These are phyloP conservation scores for Dinochytrium kinnereticum DNA, from an alignment of 371 early-diverging fungal species.

Conservation along the genomic window DNA sequence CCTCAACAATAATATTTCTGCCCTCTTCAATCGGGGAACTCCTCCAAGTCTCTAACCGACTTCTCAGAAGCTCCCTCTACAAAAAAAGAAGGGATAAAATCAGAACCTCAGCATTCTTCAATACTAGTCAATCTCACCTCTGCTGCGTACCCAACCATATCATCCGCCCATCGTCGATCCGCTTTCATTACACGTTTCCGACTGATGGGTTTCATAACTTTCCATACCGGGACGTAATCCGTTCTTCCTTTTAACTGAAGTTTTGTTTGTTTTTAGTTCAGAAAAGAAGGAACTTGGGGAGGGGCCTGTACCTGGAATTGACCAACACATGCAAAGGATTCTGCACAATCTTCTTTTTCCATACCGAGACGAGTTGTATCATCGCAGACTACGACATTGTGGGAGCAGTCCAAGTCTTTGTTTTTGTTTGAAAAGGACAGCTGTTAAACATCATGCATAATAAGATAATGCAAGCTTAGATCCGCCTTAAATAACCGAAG, in stretches of 20 bases:
- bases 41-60: not conserved
- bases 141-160: not conserved
- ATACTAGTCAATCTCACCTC: not conserved
- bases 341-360: slow-evolving; percentile 1
- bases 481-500: no score
- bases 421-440: no score
- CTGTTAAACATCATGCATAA: no score
- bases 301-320: not conserved
- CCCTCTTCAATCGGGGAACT: not conserved
- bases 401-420: slow-evolving; percentile 25
- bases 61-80: not conserved
- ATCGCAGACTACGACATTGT: slow-evolving; percentile 32
- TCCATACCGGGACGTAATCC: slow-evolving; percentile 3
- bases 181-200: not conserved
- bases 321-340: not conserved
- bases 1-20: not conserved
- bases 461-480: no score
- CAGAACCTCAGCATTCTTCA: no score
- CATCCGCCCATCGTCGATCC: not conserved
- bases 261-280: not conserved
- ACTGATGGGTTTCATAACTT: not conserved
- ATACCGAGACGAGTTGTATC: slow-evolving; percentile 16
- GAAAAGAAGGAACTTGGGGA: not conserved
- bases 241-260: slow-evolving; percentile 4
- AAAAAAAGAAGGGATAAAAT: not conserved